These are phyloP conservation scores for Thelephora terrestris DNA, from an alignment of 1,284 basidiomycete genomes.

Conservation along the genomic window DNA sequence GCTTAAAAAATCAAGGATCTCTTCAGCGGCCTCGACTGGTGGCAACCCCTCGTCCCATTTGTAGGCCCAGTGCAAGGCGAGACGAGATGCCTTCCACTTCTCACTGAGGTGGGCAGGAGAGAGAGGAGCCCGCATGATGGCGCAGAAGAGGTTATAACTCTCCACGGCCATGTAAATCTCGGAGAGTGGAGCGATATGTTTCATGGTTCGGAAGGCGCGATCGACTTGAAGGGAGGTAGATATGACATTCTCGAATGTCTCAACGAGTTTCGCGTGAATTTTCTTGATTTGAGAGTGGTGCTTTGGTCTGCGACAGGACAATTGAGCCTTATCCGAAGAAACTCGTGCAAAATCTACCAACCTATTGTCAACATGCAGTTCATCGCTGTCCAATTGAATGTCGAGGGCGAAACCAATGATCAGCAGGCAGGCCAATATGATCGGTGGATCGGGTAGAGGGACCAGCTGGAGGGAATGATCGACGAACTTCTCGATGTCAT, in stretches of 20 bases:
- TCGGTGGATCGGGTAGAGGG: too few relatives aligned
- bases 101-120: too few relatives aligned
- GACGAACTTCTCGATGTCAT: neutral
- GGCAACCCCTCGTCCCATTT: neutral
- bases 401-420: neutral
- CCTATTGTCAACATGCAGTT: neutral
- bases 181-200: too few relatives aligned
- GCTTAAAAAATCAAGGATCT: neutral
- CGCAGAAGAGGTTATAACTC: too few relatives aligned
- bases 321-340: too few relatives aligned
- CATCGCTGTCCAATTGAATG: neutral
- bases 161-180: too few relatives aligned
- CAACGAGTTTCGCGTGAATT: too few relatives aligned
- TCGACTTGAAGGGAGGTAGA: too few relatives aligned
- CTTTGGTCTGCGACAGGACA: neutral
- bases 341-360: neutral
- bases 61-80: neutral
- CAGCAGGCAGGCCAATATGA: neutral
- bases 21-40: neutral
- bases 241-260: neutral
- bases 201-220: too few relatives aligned
- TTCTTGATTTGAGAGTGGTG: too few relatives aligned
- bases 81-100: neutral
- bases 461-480: neutral
- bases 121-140: too few relatives aligned